A percentile compares a stretch with the other conserved stretches of the same genome.
These are phyloP conservation scores for Fusarium dlaminii DNA, from an alignment of 2,329 filamentous ascomycete species.

Conservation along the genomic window DNA sequence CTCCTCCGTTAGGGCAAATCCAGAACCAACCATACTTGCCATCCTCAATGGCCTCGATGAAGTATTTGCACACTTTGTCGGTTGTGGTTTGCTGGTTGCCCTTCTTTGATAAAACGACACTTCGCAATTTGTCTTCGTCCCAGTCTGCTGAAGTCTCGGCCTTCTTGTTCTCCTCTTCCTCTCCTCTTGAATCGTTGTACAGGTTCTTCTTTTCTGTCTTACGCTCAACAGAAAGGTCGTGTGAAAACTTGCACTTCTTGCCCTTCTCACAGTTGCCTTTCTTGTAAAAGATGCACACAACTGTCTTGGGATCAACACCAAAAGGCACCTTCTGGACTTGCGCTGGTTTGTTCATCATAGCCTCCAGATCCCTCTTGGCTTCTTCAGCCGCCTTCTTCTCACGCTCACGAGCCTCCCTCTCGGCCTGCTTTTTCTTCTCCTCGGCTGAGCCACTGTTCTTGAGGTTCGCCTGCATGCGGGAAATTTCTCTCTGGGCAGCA, in stretches of 20 bases:
- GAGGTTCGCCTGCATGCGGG: slow-evolving; percentile 79
- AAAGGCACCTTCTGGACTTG: slow-evolving; percentile 99
- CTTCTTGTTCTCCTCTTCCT: slow-evolving; percentile 80
- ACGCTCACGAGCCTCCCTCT: slow-evolving; percentile 74
- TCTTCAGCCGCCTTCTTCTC: slow-evolving; percentile 93
- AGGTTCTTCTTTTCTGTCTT: slow-evolving; percentile 93
- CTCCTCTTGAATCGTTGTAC: slow-evolving; percentile 83
- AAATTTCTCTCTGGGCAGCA: slow-evolving; percentile 88
- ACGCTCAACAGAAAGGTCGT: slow-evolving; percentile 87
- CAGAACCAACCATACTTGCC: slow-evolving; percentile 99
- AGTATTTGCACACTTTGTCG: slow-evolving; percentile 99
- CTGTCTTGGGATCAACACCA: slow-evolving; percentile 96
- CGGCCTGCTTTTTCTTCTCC: slow-evolving; percentile 80
- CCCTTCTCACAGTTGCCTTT: slow-evolving; percentile 98
- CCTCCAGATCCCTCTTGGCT: slow-evolving; percentile 80
- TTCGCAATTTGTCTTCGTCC: slow-evolving; percentile 95
- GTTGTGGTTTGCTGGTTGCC: slow-evolving; percentile 95
- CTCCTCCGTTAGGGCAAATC: slow-evolving; percentile 94
- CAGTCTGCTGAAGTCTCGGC: slow-evolving; percentile 93
- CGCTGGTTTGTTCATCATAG: slow-evolving; percentile 88
- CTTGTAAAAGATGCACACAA: slow-evolving; percentile 96
- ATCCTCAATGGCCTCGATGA: slow-evolving; percentile 96
- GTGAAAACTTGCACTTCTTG: slow-evolving; percentile 97
- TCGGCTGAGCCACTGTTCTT: slow-evolving; percentile 82
- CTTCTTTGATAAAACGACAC: slow-evolving; percentile 94